Conservation (phyloP, 2,329 filamentous ascomycete genomes). For the Fusarium luffae region DNA sequence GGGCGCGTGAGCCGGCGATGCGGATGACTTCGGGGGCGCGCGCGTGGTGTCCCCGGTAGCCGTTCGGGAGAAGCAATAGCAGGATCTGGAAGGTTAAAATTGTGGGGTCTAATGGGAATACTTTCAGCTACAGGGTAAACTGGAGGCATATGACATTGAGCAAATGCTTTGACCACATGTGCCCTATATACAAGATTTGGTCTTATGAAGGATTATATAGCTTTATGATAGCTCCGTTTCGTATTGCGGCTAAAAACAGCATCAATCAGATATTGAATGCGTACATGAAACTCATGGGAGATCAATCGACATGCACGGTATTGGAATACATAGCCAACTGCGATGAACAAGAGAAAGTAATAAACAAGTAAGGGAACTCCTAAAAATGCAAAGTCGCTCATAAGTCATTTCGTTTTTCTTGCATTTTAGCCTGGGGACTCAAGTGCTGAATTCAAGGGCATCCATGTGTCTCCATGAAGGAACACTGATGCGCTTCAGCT, state of each 20-base stretch:
- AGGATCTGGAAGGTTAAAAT: conserved; percentile 29
- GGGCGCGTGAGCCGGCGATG: conserved; percentile 47
- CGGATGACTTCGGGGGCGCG: conserved; percentile 48
- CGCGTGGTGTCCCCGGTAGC: conserved; percentile 40
- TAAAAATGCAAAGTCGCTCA: background rate
- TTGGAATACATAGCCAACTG: background rate
- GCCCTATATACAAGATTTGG: background rate
- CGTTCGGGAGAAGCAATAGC: conserved; percentile 28
- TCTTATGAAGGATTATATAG: background rate
- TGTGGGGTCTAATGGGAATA: conserved; percentile 22
- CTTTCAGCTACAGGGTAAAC: conserved; percentile 26
- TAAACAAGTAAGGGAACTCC: background rate
- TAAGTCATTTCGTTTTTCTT: background rate
- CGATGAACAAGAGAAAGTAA: background rate
- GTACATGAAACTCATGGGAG: background rate
- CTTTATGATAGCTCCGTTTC: background rate
- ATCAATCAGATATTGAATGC: background rate
- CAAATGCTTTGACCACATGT: background rate
- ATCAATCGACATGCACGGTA: background rate
- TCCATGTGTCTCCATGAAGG: background rate
- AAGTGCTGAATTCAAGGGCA: background rate
- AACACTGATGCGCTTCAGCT: background rate
- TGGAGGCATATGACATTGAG: background rate
- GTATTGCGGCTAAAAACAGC: background rate
- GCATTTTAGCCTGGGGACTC: background rate